A percentile compares a stretch with the other conserved stretches of the same genome.
These are phyloP conservation scores for Acmispon strigosus DNA, from an alignment of 306 rosid species.

Conservation along the genomic window DNA sequence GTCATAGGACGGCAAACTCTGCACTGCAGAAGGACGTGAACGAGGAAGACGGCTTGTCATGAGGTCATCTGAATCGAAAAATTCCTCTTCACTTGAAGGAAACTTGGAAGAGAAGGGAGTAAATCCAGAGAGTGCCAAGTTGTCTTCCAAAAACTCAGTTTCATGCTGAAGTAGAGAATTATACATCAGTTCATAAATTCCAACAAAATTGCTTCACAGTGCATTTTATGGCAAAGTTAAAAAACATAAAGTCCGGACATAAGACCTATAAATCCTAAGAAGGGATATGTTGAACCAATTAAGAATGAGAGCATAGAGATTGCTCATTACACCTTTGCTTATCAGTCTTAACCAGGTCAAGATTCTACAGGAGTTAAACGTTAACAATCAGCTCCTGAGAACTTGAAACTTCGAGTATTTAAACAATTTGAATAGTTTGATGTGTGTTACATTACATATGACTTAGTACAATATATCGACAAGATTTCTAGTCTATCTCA, in stretches of 20 bases:
- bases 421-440: no score
- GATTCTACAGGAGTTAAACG: neutral
- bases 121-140: slow-evolving; percentile 32
- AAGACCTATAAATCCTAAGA: neutral
- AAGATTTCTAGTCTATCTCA: no score
- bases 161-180: slow-evolving; percentile 31
- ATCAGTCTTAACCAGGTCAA: neutral
- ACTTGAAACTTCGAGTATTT: neutral
- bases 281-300: neutral
- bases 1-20: slow-evolving; percentile 42
- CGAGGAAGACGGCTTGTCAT: slow-evolving; percentile 50
- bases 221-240: neutral
- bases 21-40: slow-evolving; percentile 40
- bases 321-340: neutral
- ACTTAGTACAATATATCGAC: no score
- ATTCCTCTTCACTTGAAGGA: slow-evolving; percentile 62
- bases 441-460: no score
- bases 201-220: neutral
- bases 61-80: slow-evolving; percentile 75
- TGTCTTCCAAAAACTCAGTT: slow-evolving; percentile 41
- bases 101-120: slow-evolving; percentile 34
- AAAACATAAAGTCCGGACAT: neutral
- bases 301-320: neutral
- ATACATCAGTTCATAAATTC: slow-evolving; percentile 3
- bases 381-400: neutral